Conservation (phyloP, 1,284 basidiomycete genomes). For the Ceratobasidium sp. region DNA sequence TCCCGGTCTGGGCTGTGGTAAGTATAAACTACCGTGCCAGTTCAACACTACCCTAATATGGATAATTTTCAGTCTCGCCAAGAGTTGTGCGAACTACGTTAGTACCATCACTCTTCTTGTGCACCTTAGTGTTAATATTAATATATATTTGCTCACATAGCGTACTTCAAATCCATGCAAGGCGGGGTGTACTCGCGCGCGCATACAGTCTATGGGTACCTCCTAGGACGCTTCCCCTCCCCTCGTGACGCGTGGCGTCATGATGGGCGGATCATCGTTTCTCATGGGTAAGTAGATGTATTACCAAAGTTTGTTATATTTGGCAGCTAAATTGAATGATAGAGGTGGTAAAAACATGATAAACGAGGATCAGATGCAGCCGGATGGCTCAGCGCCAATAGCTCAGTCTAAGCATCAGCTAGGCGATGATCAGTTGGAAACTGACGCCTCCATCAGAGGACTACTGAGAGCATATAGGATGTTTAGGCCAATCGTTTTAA, state of each 20-base stretch:
- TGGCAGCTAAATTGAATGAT: not conserved
- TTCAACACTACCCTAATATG: not conserved
- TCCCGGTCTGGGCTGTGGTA: conserved; percentile 35
- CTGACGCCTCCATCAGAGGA: conserved; percentile 19
- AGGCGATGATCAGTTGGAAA: conserved; percentile 34
- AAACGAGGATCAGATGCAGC: conserved; percentile 5
- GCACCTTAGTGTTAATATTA: not conserved
- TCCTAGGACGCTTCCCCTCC: conserved; percentile 31
- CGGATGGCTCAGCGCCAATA: not conserved
- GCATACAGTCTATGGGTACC: conserved; percentile 37
- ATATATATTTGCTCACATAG: not conserved
- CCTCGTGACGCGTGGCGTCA: conserved; percentile 35
- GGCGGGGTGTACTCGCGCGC: conserved; percentile 29
- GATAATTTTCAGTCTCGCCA: conserved; percentile 13
- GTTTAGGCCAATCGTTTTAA: conserved; percentile 27
- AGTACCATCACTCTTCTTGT: not conserved
- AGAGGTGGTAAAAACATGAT: conserved; percentile 33
- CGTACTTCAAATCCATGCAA: conserved; percentile 38
- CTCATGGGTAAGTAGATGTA: conserved; percentile 21
- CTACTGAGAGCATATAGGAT: conserved; percentile 30
- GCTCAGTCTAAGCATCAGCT: conserved; percentile 22
- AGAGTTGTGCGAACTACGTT: conserved; percentile 32
- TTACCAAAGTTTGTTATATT: not conserved
- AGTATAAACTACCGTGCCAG: not conserved
- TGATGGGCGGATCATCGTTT: conserved; percentile 31